phyloP scores from a whole-genome alignment of 2,329 filamentous ascomycete genomes.

The Lojkania enalia region DNA sequence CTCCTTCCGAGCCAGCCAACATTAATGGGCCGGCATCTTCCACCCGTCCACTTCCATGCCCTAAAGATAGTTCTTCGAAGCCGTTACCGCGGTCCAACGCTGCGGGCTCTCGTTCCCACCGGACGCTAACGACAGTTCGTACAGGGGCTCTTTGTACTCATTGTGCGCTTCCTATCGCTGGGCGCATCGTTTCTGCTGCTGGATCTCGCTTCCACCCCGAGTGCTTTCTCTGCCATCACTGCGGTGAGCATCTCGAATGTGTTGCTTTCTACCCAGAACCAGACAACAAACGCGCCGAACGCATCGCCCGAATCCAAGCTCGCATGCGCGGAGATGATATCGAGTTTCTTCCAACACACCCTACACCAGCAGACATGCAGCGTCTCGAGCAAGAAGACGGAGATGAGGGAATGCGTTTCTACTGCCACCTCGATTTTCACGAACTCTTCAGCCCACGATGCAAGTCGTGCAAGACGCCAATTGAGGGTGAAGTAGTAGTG shows the following conservation, averaged over 20 bases:
- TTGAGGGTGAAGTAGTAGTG: slow-evolving; percentile 91
- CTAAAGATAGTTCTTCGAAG: slow-evolving; percentile 51
- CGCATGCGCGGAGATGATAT: slow-evolving; percentile 59
- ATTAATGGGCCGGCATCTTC: slow-evolving; percentile 33
- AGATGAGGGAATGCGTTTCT: slow-evolving; percentile 76
- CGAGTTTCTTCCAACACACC: slow-evolving; percentile 41
- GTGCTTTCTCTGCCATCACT: slow-evolving; percentile 89
- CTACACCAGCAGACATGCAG: slow-evolving; percentile 63
- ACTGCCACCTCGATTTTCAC: slow-evolving; percentile 98
- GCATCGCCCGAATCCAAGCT: slow-evolving; percentile 71
- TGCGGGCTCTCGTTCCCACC: slow-evolving; percentile 46
- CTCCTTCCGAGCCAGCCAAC: slow-evolving; percentile 27
- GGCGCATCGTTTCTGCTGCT: slow-evolving; percentile 82
- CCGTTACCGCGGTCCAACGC: slow-evolving; percentile 39
- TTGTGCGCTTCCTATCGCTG: slow-evolving; percentile 82
- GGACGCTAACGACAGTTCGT: slow-evolving; percentile 51
- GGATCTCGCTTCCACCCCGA: slow-evolving; percentile 87
- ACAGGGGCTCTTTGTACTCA: slow-evolving; percentile 78
- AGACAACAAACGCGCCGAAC: slow-evolving; percentile 67
- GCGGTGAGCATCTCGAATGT: slow-evolving; percentile 85
- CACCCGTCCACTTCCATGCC: slow-evolving; percentile 53
- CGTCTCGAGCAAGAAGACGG: slow-evolving; percentile 63
- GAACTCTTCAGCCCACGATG: slow-evolving; percentile 90
- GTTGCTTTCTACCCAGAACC: slow-evolving; percentile 97
- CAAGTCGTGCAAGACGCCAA: slow-evolving; percentile 94